Conservation (phyloP, 768 basidiomycete species). For the Dendrothele bispora region DNA sequence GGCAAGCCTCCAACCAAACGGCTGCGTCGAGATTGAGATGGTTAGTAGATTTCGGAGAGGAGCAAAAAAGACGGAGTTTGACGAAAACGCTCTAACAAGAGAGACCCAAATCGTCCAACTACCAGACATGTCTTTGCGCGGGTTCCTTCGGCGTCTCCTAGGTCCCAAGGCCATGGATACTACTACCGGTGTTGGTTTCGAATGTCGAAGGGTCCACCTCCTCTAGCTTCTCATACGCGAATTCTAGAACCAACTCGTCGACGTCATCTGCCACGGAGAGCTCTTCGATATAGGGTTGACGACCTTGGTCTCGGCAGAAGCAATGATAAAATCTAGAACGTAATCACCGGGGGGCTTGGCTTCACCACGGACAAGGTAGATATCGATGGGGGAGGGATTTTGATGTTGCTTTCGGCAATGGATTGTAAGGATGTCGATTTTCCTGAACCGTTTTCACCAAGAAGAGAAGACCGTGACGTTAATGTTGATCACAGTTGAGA, state of each 20-base stretch:
- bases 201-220: slow-evolving; percentile 95
- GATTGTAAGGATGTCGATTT: slow-evolving; percentile 87
- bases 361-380: slow-evolving; percentile 94
- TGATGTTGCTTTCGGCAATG: slow-evolving; percentile 91
- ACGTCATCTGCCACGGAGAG: slow-evolving; percentile 84
- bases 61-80: slow-evolving; percentile 93
- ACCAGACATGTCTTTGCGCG: slow-evolving; percentile 98
- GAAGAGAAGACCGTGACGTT: slow-evolving; percentile 92
- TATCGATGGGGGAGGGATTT: slow-evolving; percentile 94
- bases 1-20: slow-evolving; percentile 97
- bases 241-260: slow-evolving; percentile 84
- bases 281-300: slow-evolving; percentile 90
- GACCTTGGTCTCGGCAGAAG: slow-evolving; percentile 89
- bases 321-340: slow-evolving; percentile 95
- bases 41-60: slow-evolving; percentile 89
- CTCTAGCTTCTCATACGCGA: slow-evolving; percentile 93
- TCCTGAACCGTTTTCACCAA: slow-evolving; percentile 98
- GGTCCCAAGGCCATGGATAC: slow-evolving; percentile 97
- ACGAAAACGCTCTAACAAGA: slow-evolving; percentile 92
- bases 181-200: slow-evolving; percentile 91
- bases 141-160: slow-evolving; percentile 91
- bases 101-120: slow-evolving; percentile 99
- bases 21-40: slow-evolving; percentile 96
- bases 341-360: slow-evolving; percentile 94
- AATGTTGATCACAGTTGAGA: slow-evolving; percentile 80